These are phyloP conservation scores for Massarina eburnea DNA, from an alignment of 2,329 filamentous ascomycete species.

Conservation along the genomic window DNA sequence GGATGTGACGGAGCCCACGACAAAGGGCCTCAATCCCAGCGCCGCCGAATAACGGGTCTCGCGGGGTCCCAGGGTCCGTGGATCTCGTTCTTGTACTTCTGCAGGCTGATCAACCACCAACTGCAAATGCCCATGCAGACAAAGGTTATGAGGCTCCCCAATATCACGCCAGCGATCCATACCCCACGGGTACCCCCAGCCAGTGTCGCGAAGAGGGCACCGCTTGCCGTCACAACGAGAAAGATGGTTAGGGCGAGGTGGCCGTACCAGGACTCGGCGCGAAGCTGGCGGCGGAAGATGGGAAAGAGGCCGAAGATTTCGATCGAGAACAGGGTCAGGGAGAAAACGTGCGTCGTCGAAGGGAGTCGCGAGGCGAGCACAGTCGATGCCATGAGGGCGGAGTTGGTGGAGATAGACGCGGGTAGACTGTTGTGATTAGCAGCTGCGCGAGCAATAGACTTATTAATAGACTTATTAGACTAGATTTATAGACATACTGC, in stretches of 20 bases:
- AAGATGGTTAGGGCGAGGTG: conserved; percentile 75
- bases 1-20: conserved; percentile 14
- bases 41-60: conserved; percentile 77
- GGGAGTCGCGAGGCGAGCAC: conserved; percentile 88
- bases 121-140: conserved; percentile 89
- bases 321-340: conserved; percentile 91
- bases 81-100: conserved; percentile 99
- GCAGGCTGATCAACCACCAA: conserved; percentile 96
- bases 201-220: conserved; percentile 68
- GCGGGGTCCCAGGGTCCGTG: conserved; percentile 97
- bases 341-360: conserved; percentile 92
- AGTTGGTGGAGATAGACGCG: conserved; percentile 85
- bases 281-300: conserved; percentile 89
- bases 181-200: conserved; percentile 57
- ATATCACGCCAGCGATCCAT: conserved; percentile 69
- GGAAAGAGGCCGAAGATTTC: conserved; percentile 97
- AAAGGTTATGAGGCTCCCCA: conserved; percentile 73
- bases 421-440: conserved; percentile 58
- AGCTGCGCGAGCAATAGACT: conserved; percentile 1
- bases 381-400: conserved; percentile 92
- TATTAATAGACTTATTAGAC: too few species aligned
- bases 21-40: conserved; percentile 49
- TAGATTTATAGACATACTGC: conserved; percentile 40
- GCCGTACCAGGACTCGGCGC: conserved; percentile 77
- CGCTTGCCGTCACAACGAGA: conserved; percentile 77